phyloP scores from a whole-genome alignment of 306 rosid genomes.

The Calophaca sinica region DNA sequence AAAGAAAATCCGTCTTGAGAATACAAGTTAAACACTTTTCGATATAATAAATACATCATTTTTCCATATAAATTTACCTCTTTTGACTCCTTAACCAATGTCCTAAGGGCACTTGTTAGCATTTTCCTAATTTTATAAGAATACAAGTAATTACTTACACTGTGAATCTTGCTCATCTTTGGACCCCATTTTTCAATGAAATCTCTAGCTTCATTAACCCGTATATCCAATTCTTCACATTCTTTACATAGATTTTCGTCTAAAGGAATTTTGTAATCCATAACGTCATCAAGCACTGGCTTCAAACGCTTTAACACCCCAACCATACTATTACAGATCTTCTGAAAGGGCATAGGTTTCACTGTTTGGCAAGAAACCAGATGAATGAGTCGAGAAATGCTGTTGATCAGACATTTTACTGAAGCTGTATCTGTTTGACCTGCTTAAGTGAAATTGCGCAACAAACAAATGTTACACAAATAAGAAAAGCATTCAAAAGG shows the following conservation, averaged over 20 bases:
- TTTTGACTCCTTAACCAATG: too few species aligned
- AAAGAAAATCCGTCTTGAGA: too few species aligned
- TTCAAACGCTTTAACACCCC: constrained; percentile 83
- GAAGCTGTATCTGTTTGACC: constrained; percentile 77
- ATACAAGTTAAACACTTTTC: too few species aligned
- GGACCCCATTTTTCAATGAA: constrained; percentile 85
- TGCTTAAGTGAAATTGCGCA: constrained; percentile 51
- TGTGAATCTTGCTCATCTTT: constrained; percentile 80
- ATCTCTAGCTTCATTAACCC: constrained; percentile 80
- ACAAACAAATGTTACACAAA: constrained; percentile 36
- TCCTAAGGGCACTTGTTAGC: too few species aligned
- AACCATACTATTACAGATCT: constrained; percentile 65
- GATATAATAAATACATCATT: too few species aligned
- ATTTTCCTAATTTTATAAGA: constrained; percentile 12
- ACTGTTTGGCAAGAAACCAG: constrained; percentile 79
- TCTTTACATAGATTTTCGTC: constrained; percentile 63
- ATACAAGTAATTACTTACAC: constrained; percentile 60
- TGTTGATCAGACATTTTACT: constrained; percentile 85
- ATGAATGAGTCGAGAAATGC: constrained; percentile 90
- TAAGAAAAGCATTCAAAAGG: constrained; percentile 20
- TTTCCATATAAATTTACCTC: too few species aligned
- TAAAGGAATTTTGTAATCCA: constrained; percentile 59
- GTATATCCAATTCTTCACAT: constrained; percentile 77
- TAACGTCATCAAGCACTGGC: constrained; percentile 79
- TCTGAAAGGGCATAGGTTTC: constrained; percentile 72